Conservation (phyloP, 2,329 filamentous ascomycete species). For the Penicillium aurantiogriseum region DNA sequence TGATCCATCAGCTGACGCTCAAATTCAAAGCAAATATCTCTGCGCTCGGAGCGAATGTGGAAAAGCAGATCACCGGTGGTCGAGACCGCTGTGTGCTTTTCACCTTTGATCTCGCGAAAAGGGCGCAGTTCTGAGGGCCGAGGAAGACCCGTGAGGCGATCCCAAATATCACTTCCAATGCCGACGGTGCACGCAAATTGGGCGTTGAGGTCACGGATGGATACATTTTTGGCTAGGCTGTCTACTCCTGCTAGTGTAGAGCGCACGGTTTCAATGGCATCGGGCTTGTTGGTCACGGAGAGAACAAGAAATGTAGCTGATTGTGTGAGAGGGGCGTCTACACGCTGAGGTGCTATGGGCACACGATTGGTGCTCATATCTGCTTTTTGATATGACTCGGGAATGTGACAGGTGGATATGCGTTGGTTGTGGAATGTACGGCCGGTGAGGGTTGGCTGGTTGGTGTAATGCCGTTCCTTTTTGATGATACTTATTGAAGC, state of each 20-base stretch:
- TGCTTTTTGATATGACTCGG: too few relatives aligned
- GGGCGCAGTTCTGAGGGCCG: conserved; percentile 54
- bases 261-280: conserved; percentile 45
- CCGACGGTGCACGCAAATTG: conserved; percentile 55
- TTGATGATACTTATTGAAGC: too few relatives aligned
- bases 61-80: conserved; percentile 59
- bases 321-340: too few relatives aligned
- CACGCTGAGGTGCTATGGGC: too few relatives aligned
- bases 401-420: too few relatives aligned
- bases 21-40: conserved; percentile 61
- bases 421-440: too few relatives aligned
- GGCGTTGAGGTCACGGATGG: conserved; percentile 49
- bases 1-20: conserved; percentile 54
- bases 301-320: conserved; percentile 35
- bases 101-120: conserved; percentile 50
- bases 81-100: conserved; percentile 52
- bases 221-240: conserved; percentile 41
- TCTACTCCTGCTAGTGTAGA: conserved; percentile 49
- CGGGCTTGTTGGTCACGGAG: conserved; percentile 36
- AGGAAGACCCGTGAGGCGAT: conserved; percentile 45
- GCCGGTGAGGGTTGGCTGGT: too few relatives aligned
- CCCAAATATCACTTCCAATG: conserved; percentile 56
- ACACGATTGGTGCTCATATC: too few relatives aligned
- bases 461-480: too few relatives aligned
- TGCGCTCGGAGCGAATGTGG: conserved; percentile 57